Percentiles rank a stretch among this genome's conserved stretches.
These are phyloP conservation scores for Phytophthora sansomeana DNA, from an alignment of 352 stramenopile genomes.

Conservation along the genomic window DNA sequence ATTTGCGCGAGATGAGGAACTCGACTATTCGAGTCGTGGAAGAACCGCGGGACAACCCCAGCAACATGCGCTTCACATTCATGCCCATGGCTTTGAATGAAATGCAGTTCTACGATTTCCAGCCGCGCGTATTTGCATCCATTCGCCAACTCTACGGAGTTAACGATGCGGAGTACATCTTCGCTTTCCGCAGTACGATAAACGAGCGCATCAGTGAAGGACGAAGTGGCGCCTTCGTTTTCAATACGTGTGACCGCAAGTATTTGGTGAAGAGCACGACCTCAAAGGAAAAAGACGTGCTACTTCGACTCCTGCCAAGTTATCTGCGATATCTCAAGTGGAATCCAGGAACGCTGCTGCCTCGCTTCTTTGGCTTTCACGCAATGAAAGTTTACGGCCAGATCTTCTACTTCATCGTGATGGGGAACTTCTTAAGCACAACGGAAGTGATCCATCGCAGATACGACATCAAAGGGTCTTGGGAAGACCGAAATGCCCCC, in stretches of 20 bases:
- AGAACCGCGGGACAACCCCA: conserved; percentile 47
- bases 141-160: conserved; percentile 76
- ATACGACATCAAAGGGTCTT: conserved; percentile 94
- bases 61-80: conserved; percentile 63
- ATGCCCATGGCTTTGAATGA: conserved; percentile 76
- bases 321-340: conserved; percentile 90
- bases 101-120: conserved; percentile 91
- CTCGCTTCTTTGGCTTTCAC: conserved; percentile 91
- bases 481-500: conserved; percentile 86
- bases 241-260: conserved; percentile 89
- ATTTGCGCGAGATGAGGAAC: conserved; percentile 48
- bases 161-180: conserved; percentile 82
- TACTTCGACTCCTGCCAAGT: conserved; percentile 81
- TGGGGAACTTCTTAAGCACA: conserved; percentile 92
- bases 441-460: conserved; percentile 84
- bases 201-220: conserved; percentile 93
- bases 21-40: conserved; percentile 77
- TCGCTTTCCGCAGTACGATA: conserved; percentile 80
- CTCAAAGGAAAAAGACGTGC: conserved; percentile 75
- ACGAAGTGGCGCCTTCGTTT: conserved; percentile 90
- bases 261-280: conserved; percentile 94
- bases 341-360: conserved; percentile 89
- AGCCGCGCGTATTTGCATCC: conserved; percentile 80
- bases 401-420: conserved; percentile 93
- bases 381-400: conserved; percentile 93